A percentile compares a stretch with the other conserved stretches of the same genome.
Conservation (phyloP, 371 early-diverging fungal genomes). For the Gilbertella persicaria region DNA sequence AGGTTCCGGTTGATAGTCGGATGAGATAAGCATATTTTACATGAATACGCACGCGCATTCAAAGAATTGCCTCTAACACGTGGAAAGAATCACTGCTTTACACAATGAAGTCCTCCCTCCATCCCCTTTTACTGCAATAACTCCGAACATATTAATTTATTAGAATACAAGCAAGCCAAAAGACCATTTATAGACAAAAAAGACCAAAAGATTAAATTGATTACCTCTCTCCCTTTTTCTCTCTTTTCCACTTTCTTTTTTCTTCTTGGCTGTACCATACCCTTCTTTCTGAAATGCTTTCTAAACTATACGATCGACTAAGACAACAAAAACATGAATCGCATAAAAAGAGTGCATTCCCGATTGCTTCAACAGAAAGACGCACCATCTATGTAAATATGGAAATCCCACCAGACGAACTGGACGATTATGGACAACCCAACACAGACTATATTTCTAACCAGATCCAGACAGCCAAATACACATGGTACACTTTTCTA, state of each 20-base stretch:
- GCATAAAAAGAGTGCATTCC: constrained; percentile 32
- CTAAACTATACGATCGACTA: neutral
- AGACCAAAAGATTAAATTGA: neutral
- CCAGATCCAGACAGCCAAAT: constrained; percentile 83
- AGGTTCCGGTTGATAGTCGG: too few relatives aligned
- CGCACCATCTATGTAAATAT: constrained; percentile 52
- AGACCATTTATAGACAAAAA: neutral
- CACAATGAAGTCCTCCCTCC: too few relatives aligned
- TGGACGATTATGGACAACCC: constrained; percentile 48
- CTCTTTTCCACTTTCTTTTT: neutral
- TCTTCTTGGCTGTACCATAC: neutral
- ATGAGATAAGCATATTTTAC: too few relatives aligned
- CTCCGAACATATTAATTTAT: neutral
- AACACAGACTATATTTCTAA: constrained; percentile 50
- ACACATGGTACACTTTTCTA: constrained; percentile 84
- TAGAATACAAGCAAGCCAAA: neutral
- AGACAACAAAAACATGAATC: neutral
- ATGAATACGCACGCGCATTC: too few relatives aligned
- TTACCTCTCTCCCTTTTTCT: neutral
- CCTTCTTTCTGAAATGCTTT: too few relatives aligned
- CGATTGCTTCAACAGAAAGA: constrained; percentile 40
- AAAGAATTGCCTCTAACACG: too few relatives aligned
- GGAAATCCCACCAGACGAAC: constrained; percentile 37
- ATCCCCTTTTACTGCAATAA: too few relatives aligned
- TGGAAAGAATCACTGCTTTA: too few relatives aligned